A percentile compares a stretch with the other conserved stretches of the same genome.
Evolutionary conservation across 2,329 filamentous ascomycete genomes (phyloP).

Genomic region (Metarhizium guizhouense): DNA sequence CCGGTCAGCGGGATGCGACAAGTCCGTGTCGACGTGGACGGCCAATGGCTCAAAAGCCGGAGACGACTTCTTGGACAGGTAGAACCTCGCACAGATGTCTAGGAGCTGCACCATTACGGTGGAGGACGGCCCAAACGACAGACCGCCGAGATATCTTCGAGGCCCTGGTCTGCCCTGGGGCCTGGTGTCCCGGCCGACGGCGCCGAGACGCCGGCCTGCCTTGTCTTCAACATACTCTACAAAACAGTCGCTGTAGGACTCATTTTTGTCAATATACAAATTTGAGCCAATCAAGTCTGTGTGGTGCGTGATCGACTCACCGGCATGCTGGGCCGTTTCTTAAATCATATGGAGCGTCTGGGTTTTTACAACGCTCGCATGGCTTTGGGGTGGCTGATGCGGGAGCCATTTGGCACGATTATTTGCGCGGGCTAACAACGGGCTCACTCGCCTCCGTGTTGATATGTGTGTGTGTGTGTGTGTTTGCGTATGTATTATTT

Average conservation of each 20-base stretch:
- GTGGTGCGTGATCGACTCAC: slow-evolving; percentile 12
- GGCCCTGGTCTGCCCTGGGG: slow-evolving; percentile 22
- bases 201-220: slow-evolving; percentile 60
- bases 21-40: slow-evolving; percentile 42
- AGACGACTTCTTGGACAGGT: slow-evolving; percentile 54
- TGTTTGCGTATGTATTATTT: too few relatives aligned
- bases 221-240: slow-evolving; percentile 69
- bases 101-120: slow-evolving; percentile 68
- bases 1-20: slow-evolving; percentile 13
- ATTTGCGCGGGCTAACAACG: background rate
- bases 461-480: too few relatives aligned
- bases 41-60: slow-evolving; percentile 60
- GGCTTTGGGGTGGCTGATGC: background rate
- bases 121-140: slow-evolving; percentile 80
- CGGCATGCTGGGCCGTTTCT: slow-evolving; percentile 23
- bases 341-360: slow-evolving; percentile 19
- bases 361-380: slow-evolving; percentile 24
- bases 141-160: slow-evolving; percentile 57
- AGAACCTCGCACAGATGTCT: slow-evolving; percentile 56
- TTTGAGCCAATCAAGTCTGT: background rate
- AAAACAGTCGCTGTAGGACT: slow-evolving; percentile 53
- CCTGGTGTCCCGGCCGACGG: slow-evolving; percentile 40
- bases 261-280: background rate
- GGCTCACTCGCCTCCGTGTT: too few relatives aligned
- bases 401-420: background rate